phyloP scores from a whole-genome alignment of 2,329 filamentous ascomycete species.

The Cladorrhinum sp. region DNA sequence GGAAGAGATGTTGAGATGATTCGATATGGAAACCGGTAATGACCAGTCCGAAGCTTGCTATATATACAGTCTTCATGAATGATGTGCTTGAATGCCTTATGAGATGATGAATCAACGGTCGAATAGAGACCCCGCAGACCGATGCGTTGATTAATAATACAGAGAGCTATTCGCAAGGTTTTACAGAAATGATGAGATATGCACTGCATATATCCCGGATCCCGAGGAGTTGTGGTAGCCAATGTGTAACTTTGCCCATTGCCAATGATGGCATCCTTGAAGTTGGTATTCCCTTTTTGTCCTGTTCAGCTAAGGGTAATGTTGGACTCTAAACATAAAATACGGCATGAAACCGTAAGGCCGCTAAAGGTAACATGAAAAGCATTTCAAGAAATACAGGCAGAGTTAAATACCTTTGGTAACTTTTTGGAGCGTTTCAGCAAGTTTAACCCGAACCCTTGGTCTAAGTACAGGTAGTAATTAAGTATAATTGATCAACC shows the following conservation, averaged over 20 bases:
- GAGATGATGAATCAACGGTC: conserved; percentile 1
- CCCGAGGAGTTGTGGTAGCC: not conserved
- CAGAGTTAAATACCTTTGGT: too few relatives aligned
- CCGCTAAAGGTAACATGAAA: too few relatives aligned
- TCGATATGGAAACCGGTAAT: not conserved
- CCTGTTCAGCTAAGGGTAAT: too few relatives aligned
- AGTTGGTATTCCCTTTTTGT: too few relatives aligned
- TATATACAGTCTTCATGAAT: not conserved
- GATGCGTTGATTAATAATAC: conserved; percentile 6
- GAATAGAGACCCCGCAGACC: conserved; percentile 4
- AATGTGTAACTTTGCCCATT: not conserved
- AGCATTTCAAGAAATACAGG: too few relatives aligned
- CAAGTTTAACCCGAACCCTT: too few relatives aligned
- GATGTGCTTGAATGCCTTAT: conserved; percentile 6
- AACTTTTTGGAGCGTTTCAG: too few relatives aligned
- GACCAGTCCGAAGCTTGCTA: not conserved
- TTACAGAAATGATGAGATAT: not conserved
- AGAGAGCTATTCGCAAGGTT: not conserved
- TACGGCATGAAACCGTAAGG: too few relatives aligned
- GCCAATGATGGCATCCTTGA: not conserved
- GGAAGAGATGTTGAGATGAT: not conserved
- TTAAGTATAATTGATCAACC: not conserved
- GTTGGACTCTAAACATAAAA: too few relatives aligned
- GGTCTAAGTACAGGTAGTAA: not conserved
- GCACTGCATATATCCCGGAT: not conserved